phyloP scores from a whole-genome alignment of 73 alveolate genomes.

The Paraurostyla sp. region DNA sequence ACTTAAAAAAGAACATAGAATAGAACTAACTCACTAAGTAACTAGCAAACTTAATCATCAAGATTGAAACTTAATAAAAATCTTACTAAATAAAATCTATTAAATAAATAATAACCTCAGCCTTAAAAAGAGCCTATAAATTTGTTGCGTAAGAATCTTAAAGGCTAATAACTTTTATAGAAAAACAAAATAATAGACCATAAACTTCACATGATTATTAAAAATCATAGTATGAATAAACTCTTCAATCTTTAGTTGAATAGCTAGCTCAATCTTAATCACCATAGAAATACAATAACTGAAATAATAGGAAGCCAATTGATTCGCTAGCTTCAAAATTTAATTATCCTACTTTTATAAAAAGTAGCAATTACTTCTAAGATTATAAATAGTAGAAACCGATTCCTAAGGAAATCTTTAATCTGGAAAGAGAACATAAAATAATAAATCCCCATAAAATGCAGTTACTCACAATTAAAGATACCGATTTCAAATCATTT shows the following conservation, averaged over 20 bases:
- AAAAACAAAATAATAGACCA: not conserved
- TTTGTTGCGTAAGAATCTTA: too few relatives aligned
- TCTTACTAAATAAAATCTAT: not conserved
- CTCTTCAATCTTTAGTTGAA: not conserved
- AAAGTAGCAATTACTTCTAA: not conserved
- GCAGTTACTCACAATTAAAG: conserved; percentile 35
- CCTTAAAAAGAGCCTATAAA: not conserved
- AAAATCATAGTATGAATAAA: not conserved
- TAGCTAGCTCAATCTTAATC: not conserved
- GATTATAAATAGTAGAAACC: not conserved
- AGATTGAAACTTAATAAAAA: too few relatives aligned
- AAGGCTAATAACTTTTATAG: not conserved
- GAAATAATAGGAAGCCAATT: not conserved
- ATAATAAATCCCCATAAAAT: conserved; percentile 66
- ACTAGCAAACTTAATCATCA: too few relatives aligned
- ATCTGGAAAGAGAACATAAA: conserved; percentile 60
- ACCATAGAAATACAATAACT: not conserved
- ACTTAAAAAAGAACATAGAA: too few relatives aligned
- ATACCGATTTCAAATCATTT: conserved; percentile 50
- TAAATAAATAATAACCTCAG: not conserved
- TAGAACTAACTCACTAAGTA: too few relatives aligned
- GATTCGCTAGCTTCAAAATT: not conserved
- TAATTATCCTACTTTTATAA: not conserved
- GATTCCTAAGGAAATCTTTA: not conserved
- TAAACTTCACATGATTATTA: too few relatives aligned